A percentile compares a stretch with the other conserved stretches of the same genome.
phyloP scores from a whole-genome alignment of 257 asterid genomes.

The Salvia hispanica region DNA sequence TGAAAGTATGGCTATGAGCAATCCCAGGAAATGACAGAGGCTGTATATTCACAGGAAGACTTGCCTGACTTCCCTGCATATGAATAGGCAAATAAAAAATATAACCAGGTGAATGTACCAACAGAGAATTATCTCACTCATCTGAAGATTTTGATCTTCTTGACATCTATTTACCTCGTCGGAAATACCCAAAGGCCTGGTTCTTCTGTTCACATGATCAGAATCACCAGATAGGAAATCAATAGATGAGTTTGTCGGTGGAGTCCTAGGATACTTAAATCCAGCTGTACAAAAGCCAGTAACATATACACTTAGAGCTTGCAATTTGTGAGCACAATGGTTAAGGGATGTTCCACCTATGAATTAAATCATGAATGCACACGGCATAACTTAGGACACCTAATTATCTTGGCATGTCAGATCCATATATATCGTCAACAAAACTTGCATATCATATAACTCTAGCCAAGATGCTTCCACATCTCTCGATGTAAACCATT shows the following conservation, averaged over 20 bases:
- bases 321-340: background rate
- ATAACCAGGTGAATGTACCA: slow-evolving; percentile 7
- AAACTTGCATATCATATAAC: background rate
- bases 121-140: background rate
- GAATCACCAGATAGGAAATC: slow-evolving; percentile 83
- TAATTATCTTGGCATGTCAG: slow-evolving; percentile 9
- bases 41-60: slow-evolving; percentile 68
- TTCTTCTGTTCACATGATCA: slow-evolving; percentile 76
- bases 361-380: background rate
- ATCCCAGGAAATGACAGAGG: slow-evolving; percentile 75
- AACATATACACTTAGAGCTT: slow-evolving; percentile 8
- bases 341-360: background rate
- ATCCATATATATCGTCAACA: background rate
- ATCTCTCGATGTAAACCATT: slow-evolving; percentile 4
- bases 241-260: slow-evolving; percentile 62
- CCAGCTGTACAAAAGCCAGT: slow-evolving; percentile 52
- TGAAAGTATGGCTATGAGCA: slow-evolving; percentile 60
- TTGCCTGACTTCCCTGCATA: slow-evolving; percentile 67
- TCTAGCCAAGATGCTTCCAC: too few species aligned
- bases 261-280: slow-evolving; percentile 84
- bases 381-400: background rate
- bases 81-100: background rate
- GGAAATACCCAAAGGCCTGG: slow-evolving; percentile 70
- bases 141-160: slow-evolving; percentile 25
- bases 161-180: slow-evolving; percentile 62